Evolutionary conservation across 2,329 filamentous ascomycete genomes (phyloP).

Genomic region (Talaromyces funiculosus): DNA sequence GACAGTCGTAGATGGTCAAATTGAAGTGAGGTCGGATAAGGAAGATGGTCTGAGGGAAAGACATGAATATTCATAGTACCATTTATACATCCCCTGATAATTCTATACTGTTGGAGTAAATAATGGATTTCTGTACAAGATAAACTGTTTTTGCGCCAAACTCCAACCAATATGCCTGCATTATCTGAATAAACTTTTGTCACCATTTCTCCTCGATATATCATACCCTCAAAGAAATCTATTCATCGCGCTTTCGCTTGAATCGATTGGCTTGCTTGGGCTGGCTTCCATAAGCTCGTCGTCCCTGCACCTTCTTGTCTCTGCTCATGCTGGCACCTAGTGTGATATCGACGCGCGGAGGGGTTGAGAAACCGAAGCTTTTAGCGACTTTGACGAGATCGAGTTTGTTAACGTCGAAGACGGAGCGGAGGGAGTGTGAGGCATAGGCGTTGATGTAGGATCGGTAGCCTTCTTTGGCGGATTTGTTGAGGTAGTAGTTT

Average conservation of each 20-base stretch:
- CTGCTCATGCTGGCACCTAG: slow-evolving; percentile 70
- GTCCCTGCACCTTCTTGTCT: slow-evolving; percentile 61
- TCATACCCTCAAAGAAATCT: not conserved
- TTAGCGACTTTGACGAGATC: slow-evolving; percentile 80
- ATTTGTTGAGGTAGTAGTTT: slow-evolving; percentile 96
- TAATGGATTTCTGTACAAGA: not conserved
- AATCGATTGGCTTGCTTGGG: slow-evolving; percentile 59
- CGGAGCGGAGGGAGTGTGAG: slow-evolving; percentile 72
- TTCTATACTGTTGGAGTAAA: not conserved
- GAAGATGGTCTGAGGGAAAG: not conserved
- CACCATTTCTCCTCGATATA: not conserved
- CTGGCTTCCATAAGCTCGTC: slow-evolving; percentile 73
- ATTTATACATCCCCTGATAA: not conserved
- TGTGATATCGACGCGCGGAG: slow-evolving; percentile 72
- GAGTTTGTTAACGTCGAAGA: slow-evolving; percentile 77
- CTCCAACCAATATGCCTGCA: slow-evolving; percentile 12
- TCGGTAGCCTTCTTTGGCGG: slow-evolving; percentile 68
- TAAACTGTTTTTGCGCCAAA: slow-evolving; percentile 4
- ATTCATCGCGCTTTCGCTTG: slow-evolving; percentile 43
- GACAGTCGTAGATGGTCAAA: no score
- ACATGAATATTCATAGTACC: not conserved
- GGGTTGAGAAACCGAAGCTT: slow-evolving; percentile 71
- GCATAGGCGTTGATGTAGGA: slow-evolving; percentile 95
- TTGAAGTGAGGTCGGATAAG: no score
- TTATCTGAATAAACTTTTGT: slow-evolving; percentile 4